These are phyloP conservation scores for Parmales sp. DNA, from an alignment of 108 stramenopile genomes.

Conservation along the genomic window DNA sequence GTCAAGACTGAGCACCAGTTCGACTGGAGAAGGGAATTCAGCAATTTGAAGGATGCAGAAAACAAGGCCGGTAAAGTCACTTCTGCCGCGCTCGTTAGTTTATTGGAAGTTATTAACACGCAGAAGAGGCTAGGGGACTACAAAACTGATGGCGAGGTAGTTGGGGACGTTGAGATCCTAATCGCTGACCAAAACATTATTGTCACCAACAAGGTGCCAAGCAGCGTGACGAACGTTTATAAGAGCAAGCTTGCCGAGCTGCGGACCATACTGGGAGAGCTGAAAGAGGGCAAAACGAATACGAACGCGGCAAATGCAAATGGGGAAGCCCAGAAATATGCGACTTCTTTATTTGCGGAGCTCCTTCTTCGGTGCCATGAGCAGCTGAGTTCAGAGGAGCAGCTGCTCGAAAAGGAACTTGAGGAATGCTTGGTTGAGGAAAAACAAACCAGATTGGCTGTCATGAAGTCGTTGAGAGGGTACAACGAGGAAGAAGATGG, in stretches of 20 bases:
- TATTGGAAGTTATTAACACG: no score
- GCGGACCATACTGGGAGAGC: background rate
- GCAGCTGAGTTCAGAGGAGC: background rate
- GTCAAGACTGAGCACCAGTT: background rate
- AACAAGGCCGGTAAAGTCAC: background rate
- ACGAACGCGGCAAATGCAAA: background rate
- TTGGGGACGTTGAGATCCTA: no score
- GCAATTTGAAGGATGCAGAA: background rate
- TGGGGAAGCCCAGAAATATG: background rate
- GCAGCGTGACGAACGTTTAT: background rate
- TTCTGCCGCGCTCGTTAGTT: background rate
- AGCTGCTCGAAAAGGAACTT: background rate
- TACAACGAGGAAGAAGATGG: background rate
- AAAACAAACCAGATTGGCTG: background rate
- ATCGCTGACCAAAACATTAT: no score
- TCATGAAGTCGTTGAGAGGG: background rate
- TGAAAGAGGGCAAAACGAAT: background rate
- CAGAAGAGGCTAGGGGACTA: no score
- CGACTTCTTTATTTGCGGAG: background rate
- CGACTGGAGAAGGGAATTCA: constrained; percentile 3
- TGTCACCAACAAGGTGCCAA: background rate
- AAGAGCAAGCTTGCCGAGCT: background rate
- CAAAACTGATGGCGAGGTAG: no score
- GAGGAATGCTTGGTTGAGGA: background rate
- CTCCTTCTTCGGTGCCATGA: background rate